Evolutionary conservation across 225 moss, liverwort and hornwort genomes (phyloP).

Genomic region (Pseudisothecium myosuroides): DNA sequence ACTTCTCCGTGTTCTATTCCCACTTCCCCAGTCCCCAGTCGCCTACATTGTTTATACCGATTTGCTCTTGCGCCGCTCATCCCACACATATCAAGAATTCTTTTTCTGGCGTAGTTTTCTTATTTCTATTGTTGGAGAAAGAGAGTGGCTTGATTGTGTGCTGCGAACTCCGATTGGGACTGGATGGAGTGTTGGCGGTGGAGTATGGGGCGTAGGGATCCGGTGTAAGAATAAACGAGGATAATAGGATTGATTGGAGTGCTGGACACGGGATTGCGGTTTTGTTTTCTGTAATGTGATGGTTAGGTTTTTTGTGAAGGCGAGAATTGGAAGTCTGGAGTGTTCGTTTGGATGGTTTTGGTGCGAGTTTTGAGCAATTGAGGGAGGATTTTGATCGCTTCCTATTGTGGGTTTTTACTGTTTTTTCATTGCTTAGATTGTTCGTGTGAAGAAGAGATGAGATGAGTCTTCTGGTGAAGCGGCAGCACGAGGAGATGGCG

Average conservation of each 20-base stretch:
- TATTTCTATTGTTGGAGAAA: background rate
- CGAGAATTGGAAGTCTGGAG: background rate
- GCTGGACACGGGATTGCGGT: background rate
- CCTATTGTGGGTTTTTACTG: background rate
- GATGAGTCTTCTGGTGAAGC: slow-evolving; percentile 45
- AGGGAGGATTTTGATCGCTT: background rate
- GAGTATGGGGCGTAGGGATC: background rate
- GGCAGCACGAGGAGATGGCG: slow-evolving; percentile 36
- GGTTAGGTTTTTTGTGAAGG: background rate
- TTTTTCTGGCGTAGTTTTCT: background rate
- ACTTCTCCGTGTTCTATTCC: background rate
- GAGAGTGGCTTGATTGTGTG: background rate
- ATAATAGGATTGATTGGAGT: background rate
- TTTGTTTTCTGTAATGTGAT: background rate
- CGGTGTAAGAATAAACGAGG: background rate
- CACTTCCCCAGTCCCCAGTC: background rate
- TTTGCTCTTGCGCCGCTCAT: background rate
- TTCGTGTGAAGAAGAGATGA: slow-evolving; percentile 15
- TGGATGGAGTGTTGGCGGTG: background rate
- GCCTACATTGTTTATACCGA: background rate
- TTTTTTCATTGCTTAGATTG: background rate
- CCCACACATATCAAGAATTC: background rate
- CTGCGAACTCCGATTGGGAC: background rate
- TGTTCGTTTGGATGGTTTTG: background rate
- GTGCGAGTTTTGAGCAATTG: background rate